These are phyloP conservation scores for Colletotrichum sp. DNA, from an alignment of 2,329 filamentous ascomycete species.

Conservation along the genomic window DNA sequence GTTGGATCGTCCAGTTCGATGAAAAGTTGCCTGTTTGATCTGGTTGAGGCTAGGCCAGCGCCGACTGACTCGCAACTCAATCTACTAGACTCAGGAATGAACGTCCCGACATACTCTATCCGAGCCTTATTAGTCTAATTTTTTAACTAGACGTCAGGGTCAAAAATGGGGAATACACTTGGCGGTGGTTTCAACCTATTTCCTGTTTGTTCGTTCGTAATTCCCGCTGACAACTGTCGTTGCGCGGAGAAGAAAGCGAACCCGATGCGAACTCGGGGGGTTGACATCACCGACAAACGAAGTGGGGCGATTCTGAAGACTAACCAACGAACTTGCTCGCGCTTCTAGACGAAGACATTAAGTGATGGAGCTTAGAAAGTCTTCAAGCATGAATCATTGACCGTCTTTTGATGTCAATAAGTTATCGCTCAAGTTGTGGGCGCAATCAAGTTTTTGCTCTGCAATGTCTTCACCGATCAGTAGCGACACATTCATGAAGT, in stretches of 20 bases:
- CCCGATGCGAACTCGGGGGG: not conserved
- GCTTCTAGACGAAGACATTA: not conserved
- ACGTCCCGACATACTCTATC: not conserved
- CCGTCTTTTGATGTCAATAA: rapidly evolving
- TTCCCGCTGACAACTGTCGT: not conserved
- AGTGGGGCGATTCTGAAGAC: not conserved
- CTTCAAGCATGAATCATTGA: not conserved
- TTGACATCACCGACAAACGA: not conserved
- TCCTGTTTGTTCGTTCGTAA: not conserved
- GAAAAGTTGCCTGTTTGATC: not conserved
- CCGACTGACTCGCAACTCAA: not conserved
- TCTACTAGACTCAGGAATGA: not conserved
- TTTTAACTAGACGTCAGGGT: not conserved
- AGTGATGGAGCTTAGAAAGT: not conserved
- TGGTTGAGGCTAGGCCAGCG: not conserved
- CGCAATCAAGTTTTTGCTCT: not conserved
- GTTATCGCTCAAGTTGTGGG: not conserved
- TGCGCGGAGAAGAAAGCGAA: not conserved
- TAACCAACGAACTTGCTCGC: not conserved
- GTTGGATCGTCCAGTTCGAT: not conserved
- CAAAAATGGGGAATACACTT: not conserved
- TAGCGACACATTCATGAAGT: rapidly evolving
- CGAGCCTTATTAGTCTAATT: not conserved
- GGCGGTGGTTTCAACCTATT: not conserved
- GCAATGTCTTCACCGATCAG: too few relatives aligned